Base-by-base conservation (phyloP, 2,329 filamentous ascomycete genomes). In the Neoscytalidium dimidiatum region DNA sequence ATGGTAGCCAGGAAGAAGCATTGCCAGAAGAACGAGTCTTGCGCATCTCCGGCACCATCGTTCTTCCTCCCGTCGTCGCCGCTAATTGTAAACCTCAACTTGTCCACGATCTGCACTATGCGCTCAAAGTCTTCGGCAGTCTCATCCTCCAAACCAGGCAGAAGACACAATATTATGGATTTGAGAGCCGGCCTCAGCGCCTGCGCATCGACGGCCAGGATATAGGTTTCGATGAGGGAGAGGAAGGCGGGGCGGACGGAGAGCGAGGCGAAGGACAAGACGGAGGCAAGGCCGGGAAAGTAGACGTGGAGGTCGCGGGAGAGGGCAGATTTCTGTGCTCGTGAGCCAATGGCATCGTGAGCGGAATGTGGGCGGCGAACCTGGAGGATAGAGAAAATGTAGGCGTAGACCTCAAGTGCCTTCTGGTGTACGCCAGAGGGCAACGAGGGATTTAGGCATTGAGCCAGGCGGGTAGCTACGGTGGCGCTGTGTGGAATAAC, bases 371-470 rank as follows among this genome's bases (percentile, higher is more conserved):
- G 19, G n/a, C n/a, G 9, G 26, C 56, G 31, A 72, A 85, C 78
- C 80, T 85, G 75, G 66, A 99, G 92, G 68, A 92, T 85, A 21
- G 89, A 87, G 74, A 99, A 99, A 69, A 98, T 88, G 74, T 92
- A 92, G 52, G 84, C 88, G 77, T 99, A 99, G 46, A 98, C 92
- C 78, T 99, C 95, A 64, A 99, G 85, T 1, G 95, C 89, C 77
- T 98, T 99, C 78, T 99, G 96, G 79, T 99, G 95, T 19, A 99
- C 96, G 29, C 95, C 95, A 0, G 95, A 97, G 14, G 95, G 95
- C 60, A 99, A 82, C 21, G 92, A 89, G 41, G 95, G 94, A 75
- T 97, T 96, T 69, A 99, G 84, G 75, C 95, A 99, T 84, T 99
- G 95, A 48, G 95, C 91, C 66, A 99, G 84, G 72, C 94, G 91